Evolutionary conservation across 202 grass and related monocot genomes (phyloP), one percentile per base, ranked within the genome.

Genomic region (Musa balbisiana): DNA sequence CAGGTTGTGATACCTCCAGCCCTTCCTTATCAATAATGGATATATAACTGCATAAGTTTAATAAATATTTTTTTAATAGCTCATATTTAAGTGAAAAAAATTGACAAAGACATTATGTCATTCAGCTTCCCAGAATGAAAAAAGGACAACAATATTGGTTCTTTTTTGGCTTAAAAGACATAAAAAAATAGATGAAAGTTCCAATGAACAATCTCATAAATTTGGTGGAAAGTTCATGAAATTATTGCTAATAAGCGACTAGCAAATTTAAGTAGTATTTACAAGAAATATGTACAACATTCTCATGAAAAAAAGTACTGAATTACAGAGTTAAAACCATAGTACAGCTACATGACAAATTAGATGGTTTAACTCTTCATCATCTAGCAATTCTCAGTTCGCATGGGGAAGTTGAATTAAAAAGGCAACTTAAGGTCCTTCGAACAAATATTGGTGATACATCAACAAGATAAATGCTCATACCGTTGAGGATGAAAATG

Each of bases 1-100:
- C 94, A 49, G 94, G 94, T 86, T 98, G 94, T 76, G 94, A 93
- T 80, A 98, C 89, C 79, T 91, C 88, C 8, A 98, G 83, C 16
- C 87, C 85, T 75, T 98, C 91, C 2, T 21, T 78, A 22, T 72
- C 52, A 27, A 91, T 72, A 59, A 93, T 68, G 9, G 55, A 14
- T 33, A 98, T 60, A 83, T 98, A 98, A 73, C 85, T 87, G 69
- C 63, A 76, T 53, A 29, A 66, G 10, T 55, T 64, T 29, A 72
- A 77, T 63, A 3, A 17, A 62, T 11, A 0, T 23, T 76, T 27
- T 26, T 82, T 50, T 69, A 77, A 71, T 19, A 58, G 76, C 14
- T 5, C 43, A 53, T 9, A 69, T 23, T 71, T 8, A 21, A 29
- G 25, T 13, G 68, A 1, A 15, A 69, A 74, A 62, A 55, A 11